These are phyloP conservation scores for Cordia subcordata DNA, from an alignment of 257 asterid genomes.

Conservation along the genomic window DNA sequence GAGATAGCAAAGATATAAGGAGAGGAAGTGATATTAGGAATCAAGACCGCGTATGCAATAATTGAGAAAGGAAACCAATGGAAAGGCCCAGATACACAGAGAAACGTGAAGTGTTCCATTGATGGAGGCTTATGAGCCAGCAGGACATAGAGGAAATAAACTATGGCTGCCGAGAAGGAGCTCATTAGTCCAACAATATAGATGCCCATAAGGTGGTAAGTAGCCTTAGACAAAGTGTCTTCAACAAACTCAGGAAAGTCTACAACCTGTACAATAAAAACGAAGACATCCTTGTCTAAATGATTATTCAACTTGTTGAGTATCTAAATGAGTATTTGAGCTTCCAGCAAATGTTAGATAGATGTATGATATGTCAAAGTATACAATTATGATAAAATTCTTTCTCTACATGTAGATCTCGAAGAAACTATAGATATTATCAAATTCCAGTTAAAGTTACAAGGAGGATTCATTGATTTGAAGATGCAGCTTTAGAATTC, in stretches of 20 bases:
- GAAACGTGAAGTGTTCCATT: slow-evolving; percentile 42
- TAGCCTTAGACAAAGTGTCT: slow-evolving; percentile 15
- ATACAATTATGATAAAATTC: too few species aligned
- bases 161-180: slow-evolving; percentile 52
- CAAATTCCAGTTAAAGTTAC: too few species aligned
- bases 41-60: slow-evolving; percentile 39
- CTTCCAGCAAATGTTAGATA: too few species aligned
- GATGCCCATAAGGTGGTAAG: slow-evolving; percentile 56
- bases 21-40: slow-evolving; percentile 22
- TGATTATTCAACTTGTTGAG: too few species aligned
- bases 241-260: background rate
- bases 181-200: slow-evolving; percentile 57
- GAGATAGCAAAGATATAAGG: slow-evolving; percentile 38
- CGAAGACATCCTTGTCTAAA: too few species aligned
- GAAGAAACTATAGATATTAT: too few species aligned
- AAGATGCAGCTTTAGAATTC: too few species aligned
- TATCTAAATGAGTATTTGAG: too few species aligned
- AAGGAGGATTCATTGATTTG: too few species aligned
- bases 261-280: too few species aligned
- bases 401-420: too few species aligned
- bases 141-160: slow-evolving; percentile 36
- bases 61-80: slow-evolving; percentile 78
- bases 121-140: slow-evolving; percentile 30
- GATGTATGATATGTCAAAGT: background rate
- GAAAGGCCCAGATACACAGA: slow-evolving; percentile 65